Percentiles rank a stretch among this genome's conserved stretches.
phyloP scores from a whole-genome alignment of 805 yeast genomes.

The Kazachstania viticola region DNA sequence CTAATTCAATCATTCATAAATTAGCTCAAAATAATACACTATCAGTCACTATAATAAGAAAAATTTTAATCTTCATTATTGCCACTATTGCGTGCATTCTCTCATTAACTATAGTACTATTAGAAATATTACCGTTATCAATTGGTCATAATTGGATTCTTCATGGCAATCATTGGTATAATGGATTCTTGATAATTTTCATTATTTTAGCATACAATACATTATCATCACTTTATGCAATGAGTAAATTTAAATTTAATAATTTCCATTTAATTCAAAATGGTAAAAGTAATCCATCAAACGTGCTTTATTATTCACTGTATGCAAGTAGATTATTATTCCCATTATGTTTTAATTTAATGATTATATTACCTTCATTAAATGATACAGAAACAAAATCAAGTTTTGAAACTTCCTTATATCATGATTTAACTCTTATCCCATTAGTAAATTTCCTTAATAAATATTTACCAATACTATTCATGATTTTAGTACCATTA shows the following conservation, averaged over 20 bases:
- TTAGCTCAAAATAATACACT: constrained; percentile 15
- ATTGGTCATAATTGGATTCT: constrained; percentile 19
- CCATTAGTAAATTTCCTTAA: constrained; percentile 21
- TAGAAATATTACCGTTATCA: constrained; percentile 19
- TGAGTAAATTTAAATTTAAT: constrained; percentile 24
- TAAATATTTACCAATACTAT: constrained; percentile 18
- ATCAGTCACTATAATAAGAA: constrained; percentile 4
- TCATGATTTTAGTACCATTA: constrained; percentile 16
- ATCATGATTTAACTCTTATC: constrained; percentile 19
- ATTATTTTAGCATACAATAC: constrained; percentile 20
- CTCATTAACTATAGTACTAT: constrained; percentile 11
- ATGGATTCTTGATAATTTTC: constrained; percentile 12
- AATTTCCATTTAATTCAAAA: constrained; percentile 24
- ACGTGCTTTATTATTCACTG: constrained; percentile 22
- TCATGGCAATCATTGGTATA: constrained; percentile 10
- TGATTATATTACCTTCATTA: constrained; percentile 16
- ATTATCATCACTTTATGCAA: constrained; percentile 21
- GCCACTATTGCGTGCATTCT: constrained; percentile 9
- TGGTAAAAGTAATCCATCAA: constrained; percentile 25
- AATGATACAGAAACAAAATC: constrained; percentile 8
- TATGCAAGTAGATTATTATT: constrained; percentile 25
- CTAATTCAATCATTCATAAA: constrained; percentile 18
- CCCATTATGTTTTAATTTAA: constrained; percentile 25
- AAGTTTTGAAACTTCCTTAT: constrained; percentile 18
- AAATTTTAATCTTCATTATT: constrained; percentile 3